Evolutionary conservation across 2,329 filamentous ascomycete species (phyloP), one percentile per base, ranked within the genome.

Genomic region (Pseudogymnoascus verrucosus): DNA sequence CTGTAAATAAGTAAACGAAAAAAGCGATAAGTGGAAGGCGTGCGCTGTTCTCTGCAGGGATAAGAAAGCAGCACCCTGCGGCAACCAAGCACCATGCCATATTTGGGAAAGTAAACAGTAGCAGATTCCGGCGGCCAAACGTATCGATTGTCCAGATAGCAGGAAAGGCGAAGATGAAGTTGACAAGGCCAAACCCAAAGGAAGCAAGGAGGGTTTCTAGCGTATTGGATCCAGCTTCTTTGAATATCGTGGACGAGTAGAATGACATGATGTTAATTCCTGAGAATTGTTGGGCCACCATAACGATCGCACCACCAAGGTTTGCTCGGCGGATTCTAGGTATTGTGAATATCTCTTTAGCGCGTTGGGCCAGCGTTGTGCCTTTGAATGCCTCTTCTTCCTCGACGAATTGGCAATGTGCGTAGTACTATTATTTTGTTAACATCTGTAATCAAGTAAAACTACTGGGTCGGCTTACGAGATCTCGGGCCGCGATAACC

Each of bases 291-390:
- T 65, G 64, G 16, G 64, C 66, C 14, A 68, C 85, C 90, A 96
- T 95, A 68, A 93, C 89, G 1, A 85, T 85, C 67, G 87, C 89
- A 0, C 89, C 87, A 2, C 89, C 90, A 23, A 89, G 79, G 4
- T 86, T 92, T 2, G 91, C 90, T 36, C 87, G 82, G 8, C 87
- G 82, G 5, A 89, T 78, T 36, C 88, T 82, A 2, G 88, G 85
- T 61, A 90, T 80, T 7, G 84, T 88, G 70, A 90, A 88, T 2
- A 87, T 78, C 71, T 90, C 82, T 51, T 79, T 70, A 67, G 89
- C 85, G 7, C 88, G 83, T n/a, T 77, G 81, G 54, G 84, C 11
- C 69, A 88, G 88, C 73, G 80, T 87, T 69, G 76, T 82, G 5
- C 79, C 61, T 36, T 73, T 76, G 16, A 80, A 74, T 39, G 83